phyloP scores from a whole-genome alignment of 2,329 filamentous ascomycete species.

The Microsporum ferrugineum region DNA sequence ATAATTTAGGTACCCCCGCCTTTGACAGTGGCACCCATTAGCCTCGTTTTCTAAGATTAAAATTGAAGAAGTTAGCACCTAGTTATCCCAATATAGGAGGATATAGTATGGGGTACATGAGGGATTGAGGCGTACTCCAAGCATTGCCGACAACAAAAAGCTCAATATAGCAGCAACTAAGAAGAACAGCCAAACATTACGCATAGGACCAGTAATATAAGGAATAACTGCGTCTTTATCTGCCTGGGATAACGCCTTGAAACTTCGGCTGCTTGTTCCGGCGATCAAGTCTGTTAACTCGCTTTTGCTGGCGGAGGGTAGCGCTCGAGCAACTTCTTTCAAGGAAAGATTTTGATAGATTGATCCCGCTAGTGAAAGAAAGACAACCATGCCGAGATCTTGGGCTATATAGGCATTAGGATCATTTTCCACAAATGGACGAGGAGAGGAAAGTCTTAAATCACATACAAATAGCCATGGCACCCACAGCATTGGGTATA shows the following conservation, averaged over 20 bases:
- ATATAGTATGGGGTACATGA: background rate
- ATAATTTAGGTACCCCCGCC: too few relatives aligned
- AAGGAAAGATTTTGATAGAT: slow-evolving; percentile 3
- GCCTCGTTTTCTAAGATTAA: too few relatives aligned
- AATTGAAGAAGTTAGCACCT: too few relatives aligned
- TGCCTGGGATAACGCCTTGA: background rate
- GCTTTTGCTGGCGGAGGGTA: background rate
- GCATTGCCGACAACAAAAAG: background rate
- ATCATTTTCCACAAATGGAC: background rate
- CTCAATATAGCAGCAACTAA: slow-evolving; percentile 13
- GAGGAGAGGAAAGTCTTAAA: background rate
- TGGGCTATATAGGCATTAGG: background rate
- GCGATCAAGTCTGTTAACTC: background rate
- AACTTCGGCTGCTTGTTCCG: background rate
- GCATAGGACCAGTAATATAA: slow-evolving; percentile 1
- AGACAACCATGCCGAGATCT: background rate
- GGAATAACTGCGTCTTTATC: background rate
- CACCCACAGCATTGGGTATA: slow-evolving; percentile 28
- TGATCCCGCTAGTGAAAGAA: background rate
- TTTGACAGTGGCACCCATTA: too few relatives aligned
- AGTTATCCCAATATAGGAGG: background rate
- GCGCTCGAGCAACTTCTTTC: background rate
- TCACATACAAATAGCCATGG: slow-evolving; percentile 15
- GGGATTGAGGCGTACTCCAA: background rate
- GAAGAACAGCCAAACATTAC: slow-evolving; percentile 7